A percentile compares a stretch with the other conserved stretches of the same genome.
These are phyloP conservation scores for Gonapodya prolifera DNA, from an alignment of 192 early-diverging fungal genomes.

Conservation along the genomic window DNA sequence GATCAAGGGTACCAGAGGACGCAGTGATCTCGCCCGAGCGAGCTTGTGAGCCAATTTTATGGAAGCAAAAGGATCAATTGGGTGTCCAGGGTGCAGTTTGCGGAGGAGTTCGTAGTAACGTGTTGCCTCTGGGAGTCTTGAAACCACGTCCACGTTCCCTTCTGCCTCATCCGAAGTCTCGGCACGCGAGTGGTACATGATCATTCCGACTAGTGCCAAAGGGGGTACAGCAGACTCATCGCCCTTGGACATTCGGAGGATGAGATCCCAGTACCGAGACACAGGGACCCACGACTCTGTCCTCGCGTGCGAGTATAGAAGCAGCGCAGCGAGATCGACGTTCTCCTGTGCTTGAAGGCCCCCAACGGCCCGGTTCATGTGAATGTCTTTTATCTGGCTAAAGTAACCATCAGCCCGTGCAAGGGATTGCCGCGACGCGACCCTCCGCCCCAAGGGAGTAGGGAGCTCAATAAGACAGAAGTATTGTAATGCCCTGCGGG, in stretches of 20 bases:
- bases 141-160: neutral
- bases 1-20: neutral
- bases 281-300: neutral
- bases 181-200: neutral
- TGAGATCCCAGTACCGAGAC: neutral
- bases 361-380: neutral
- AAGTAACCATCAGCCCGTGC: neutral
- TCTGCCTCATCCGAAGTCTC: neutral
- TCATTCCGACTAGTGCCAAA: neutral
- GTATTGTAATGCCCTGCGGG: neutral
- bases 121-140: neutral
- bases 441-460: neutral
- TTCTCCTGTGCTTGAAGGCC: neutral
- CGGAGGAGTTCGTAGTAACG: neutral
- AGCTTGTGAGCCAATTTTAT: neutral
- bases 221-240: neutral
- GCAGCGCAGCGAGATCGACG: neutral
- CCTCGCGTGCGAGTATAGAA: neutral
- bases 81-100: neutral
- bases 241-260: neutral
- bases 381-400: neutral
- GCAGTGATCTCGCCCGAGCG: neutral
- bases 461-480: neutral
- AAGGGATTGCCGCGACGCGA: neutral
- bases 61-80: neutral